Percentiles rank a stretch among this genome's conserved stretches.
Evolutionary conservation across 805 yeast genomes (phyloP).

Genomic region (Wickerhamomyces chaumierensis): DNA sequence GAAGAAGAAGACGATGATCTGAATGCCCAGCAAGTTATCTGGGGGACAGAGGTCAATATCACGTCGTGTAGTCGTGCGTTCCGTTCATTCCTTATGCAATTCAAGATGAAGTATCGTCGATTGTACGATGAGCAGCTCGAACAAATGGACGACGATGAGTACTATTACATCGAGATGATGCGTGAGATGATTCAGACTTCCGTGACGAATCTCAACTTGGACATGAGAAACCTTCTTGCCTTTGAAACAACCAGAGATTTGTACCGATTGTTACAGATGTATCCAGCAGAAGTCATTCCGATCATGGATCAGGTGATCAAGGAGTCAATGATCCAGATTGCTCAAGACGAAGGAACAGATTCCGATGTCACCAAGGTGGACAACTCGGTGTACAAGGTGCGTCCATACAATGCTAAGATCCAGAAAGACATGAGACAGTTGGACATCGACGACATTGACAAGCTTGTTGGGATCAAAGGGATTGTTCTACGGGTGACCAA

Average conservation of each 20-base stretch:
- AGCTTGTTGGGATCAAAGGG: constrained; percentile 84
- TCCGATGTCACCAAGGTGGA: constrained; percentile 51
- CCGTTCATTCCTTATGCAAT: constrained; percentile 73
- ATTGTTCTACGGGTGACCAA: constrained; percentile 81
- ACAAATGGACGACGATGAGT: constrained; percentile 52
- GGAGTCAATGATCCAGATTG: constrained; percentile 73
- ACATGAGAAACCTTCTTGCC: constrained; percentile 67
- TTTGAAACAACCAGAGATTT: constrained; percentile 67
- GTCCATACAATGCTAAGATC: constrained; percentile 77
- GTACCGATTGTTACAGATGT: constrained; percentile 77
- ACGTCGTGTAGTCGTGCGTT: constrained; percentile 75
- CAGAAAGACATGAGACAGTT: constrained; percentile 80
- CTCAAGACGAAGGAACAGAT: constrained; percentile 45
- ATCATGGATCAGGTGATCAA: constrained; percentile 95
- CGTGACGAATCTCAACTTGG: constrained; percentile 73
- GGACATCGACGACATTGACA: constrained; percentile 91
- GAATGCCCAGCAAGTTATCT: constrained; percentile 61
- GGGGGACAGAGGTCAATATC: constrained; percentile 97
- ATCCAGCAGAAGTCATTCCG: constrained; percentile 95
- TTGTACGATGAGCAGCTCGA: constrained; percentile 26
- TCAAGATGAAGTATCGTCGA: constrained; percentile 67
- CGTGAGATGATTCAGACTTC: constrained; percentile 70
- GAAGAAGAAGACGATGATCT: constrained; percentile 45
- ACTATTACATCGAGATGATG: constrained; percentile 64
- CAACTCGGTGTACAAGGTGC: constrained; percentile 69